A percentile compares a stretch with the other conserved stretches of the same genome.
These are phyloP conservation scores for Acanthamoeba royreba DNA, from an alignment of 208 protist species.

Conservation along the genomic window DNA sequence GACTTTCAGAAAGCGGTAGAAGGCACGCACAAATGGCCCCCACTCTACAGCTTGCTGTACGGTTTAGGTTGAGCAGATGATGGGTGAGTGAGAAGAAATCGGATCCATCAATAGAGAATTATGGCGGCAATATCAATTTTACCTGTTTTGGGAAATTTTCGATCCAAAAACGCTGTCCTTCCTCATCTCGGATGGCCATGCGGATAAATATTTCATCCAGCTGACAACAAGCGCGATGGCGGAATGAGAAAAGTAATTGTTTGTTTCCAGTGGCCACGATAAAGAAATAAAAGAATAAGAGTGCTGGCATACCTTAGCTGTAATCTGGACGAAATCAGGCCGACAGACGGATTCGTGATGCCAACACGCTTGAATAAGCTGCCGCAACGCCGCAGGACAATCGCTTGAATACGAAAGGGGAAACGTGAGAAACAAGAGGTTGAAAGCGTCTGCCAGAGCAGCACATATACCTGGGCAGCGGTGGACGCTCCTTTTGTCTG, in stretches of 20 bases:
- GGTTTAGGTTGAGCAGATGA: neutral
- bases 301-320: neutral
- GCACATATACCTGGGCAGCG: neutral
- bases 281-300: neutral
- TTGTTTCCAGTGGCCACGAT: neutral
- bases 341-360: neutral
- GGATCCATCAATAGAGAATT: neutral
- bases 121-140: neutral
- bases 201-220: conserved; percentile 31
- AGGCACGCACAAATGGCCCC: neutral
- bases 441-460: neutral
- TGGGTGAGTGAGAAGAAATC: neutral
- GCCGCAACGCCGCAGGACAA: neutral
- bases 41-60: conserved; percentile 32
- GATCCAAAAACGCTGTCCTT: conserved; percentile 37
- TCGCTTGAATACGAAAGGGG: neutral
- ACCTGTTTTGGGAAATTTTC: conserved; percentile 44
- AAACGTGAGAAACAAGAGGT: neutral
- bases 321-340: neutral
- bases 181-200: conserved; percentile 8
- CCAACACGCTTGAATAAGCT: conserved; percentile 11
- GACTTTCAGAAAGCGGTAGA: conserved; percentile 38
- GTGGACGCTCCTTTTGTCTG: neutral
- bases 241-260: neutral
- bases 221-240: neutral